Conservation (phyloP, 1,139 yeast species). For the Neolecta irregularis region DNA sequence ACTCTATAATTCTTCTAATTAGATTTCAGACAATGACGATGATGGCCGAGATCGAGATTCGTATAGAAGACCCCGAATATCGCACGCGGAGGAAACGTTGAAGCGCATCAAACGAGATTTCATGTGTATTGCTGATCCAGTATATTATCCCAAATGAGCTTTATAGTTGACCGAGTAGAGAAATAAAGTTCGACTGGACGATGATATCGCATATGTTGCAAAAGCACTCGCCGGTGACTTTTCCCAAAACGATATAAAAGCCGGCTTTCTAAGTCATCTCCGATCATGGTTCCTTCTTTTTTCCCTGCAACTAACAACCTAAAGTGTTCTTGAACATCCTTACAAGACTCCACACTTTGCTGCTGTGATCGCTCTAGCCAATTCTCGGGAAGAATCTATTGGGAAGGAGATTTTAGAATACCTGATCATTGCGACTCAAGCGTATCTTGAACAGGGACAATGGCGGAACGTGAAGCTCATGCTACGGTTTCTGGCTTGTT, state of each 20-base stretch:
- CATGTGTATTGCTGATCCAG: background rate
- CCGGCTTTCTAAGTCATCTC: constrained; percentile 4
- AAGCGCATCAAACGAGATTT: background rate
- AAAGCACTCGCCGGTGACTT: constrained; percentile 11
- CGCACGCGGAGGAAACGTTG: background rate
- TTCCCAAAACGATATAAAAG: constrained; percentile 10
- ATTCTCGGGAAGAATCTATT: constrained; percentile 48
- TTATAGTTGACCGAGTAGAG: constrained; percentile 3
- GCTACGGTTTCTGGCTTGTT: constrained; percentile 51
- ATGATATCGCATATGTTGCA: constrained; percentile 14
- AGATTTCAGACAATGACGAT: too few relatives aligned
- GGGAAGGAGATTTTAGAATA: constrained; percentile 59
- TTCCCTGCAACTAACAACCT: background rate
- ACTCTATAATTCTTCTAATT: too few relatives aligned
- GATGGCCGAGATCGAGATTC: too few relatives aligned
- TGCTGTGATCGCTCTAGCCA: constrained; percentile 53
- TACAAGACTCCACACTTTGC: constrained; percentile 65
- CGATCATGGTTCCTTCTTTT: background rate
- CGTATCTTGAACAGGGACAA: constrained; percentile 32
- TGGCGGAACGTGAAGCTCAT: constrained; percentile 60
- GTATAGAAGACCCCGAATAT: too few relatives aligned
- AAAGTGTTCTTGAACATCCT: constrained; percentile 58
- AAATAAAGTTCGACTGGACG: constrained; percentile 6
- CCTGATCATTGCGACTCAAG: constrained; percentile 48
- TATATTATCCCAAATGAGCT: background rate